A percentile compares a stretch with the other conserved stretches of the same genome.
phyloP scores from a whole-genome alignment of 371 early-diverging fungal genomes.

The Mucor plumbeus region DNA sequence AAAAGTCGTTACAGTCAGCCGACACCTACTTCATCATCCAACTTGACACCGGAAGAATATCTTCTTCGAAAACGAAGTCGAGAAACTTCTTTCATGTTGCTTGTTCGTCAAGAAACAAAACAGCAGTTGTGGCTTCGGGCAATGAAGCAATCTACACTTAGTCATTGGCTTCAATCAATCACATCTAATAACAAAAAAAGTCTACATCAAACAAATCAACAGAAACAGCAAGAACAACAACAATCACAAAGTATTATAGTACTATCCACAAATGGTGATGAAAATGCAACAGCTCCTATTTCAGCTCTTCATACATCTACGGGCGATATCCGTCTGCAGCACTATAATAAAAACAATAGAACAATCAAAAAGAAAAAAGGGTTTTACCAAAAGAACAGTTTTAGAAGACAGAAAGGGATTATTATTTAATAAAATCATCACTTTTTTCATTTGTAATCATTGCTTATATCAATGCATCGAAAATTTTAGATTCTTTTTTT shows the following conservation, averaged over 20 bases:
- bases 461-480: too few relatives aligned
- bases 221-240: too few relatives aligned
- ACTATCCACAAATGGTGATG: not conserved
- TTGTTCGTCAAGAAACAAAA: slow-evolving; percentile 16
- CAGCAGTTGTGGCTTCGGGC: slow-evolving; percentile 11
- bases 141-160: slow-evolving; percentile 14
- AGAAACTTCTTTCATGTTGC: slow-evolving; percentile 16
- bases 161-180: slow-evolving; percentile 6
- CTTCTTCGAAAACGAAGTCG: slow-evolving; percentile 6
- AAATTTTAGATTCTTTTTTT: too few relatives aligned
- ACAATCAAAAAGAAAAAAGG: slow-evolving; percentile 17
- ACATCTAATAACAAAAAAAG: not conserved
- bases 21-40: slow-evolving; percentile 11
- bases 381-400: slow-evolving; percentile 9
- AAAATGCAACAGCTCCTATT: not conserved
- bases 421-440: slow-evolving; percentile 13
- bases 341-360: slow-evolving; percentile 7
- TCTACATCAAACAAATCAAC: not conserved
- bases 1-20: slow-evolving; percentile 11
- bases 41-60: slow-evolving; percentile 16
- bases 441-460: too few relatives aligned
- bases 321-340: not conserved
- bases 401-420: slow-evolving; percentile 4
- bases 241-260: not conserved
- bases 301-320: not conserved